phyloP scores from a whole-genome alignment of 805 yeast genomes.

The Kodamaea neixiangensis region DNA sequence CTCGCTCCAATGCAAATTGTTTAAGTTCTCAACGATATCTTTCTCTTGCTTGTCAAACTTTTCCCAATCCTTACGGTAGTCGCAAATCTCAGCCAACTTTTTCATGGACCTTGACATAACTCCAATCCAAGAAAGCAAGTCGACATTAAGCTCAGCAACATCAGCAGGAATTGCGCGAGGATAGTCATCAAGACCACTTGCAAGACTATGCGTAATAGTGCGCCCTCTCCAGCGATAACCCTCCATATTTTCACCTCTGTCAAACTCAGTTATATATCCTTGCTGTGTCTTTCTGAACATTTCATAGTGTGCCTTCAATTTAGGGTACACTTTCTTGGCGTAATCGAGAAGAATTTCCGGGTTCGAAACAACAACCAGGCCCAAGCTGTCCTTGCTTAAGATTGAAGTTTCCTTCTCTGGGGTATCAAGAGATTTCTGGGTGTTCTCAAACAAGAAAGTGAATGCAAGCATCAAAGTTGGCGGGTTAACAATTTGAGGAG shows the following conservation, averaged over 20 bases:
- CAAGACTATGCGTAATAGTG: slow-evolving; percentile 78
- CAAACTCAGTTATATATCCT: slow-evolving; percentile 75
- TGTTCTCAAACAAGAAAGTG: slow-evolving; percentile 50
- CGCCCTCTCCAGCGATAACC: slow-evolving; percentile 94
- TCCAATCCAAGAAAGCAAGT: slow-evolving; percentile 89
- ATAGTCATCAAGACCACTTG: slow-evolving; percentile 94
- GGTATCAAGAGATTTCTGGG: slow-evolving; percentile 10
- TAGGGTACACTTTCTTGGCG: slow-evolving; percentile 71
- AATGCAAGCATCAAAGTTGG: slow-evolving; percentile 86
- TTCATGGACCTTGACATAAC: slow-evolving; percentile 85
- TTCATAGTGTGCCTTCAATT: slow-evolving; percentile 71
- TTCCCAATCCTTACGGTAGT: slow-evolving; percentile 56
- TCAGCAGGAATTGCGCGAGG: slow-evolving; percentile 85
- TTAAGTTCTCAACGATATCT: slow-evolving; percentile 64
- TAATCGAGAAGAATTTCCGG: slow-evolving; percentile 62
- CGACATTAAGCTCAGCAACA: slow-evolving; percentile 87
- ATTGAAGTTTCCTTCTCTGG: slow-evolving; percentile 20
- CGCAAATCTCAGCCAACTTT: slow-evolving; percentile 65
- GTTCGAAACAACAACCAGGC: slow-evolving; percentile 54
- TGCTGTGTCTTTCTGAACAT: slow-evolving; percentile 83
- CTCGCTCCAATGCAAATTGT: slow-evolving; percentile 78
- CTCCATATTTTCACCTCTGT: slow-evolving; percentile 53
- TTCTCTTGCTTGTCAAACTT: slow-evolving; percentile 53
- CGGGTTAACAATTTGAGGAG: slow-evolving; percentile 90
- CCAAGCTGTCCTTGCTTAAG: slow-evolving; percentile 30